phyloP scores from a whole-genome alignment of 176 grass and related monocot species.

The Olyra latifolia region DNA sequence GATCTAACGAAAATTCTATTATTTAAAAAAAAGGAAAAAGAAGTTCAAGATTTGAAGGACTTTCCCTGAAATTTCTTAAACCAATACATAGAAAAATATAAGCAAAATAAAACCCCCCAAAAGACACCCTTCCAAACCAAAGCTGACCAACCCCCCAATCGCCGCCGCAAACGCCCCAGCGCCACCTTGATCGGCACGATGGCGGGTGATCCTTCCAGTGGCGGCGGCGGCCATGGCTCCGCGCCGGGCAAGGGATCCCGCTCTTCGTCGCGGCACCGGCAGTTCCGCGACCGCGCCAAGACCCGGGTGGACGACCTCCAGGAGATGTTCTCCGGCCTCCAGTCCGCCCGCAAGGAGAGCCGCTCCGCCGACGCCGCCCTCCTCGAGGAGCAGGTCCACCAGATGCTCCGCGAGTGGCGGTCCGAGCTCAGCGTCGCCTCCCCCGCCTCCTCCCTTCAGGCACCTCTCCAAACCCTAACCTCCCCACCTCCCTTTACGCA shows the following conservation, averaged over 20 bases:
- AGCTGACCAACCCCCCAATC: neutral
- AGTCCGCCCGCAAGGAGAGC: conserved; percentile 84
- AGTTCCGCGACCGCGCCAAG: conserved; percentile 88
- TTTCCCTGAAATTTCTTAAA: conserved; percentile 9
- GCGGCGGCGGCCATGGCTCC: neutral
- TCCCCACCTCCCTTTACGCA: neutral
- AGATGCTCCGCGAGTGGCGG: conserved; percentile 92
- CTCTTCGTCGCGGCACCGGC: conserved; percentile 60
- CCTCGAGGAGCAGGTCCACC: conserved; percentile 87
- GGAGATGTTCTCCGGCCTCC: conserved; percentile 85
- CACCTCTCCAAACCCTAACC: conserved; percentile 38
- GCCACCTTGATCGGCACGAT: conserved; percentile 29
- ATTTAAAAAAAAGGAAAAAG: too few relatives aligned
- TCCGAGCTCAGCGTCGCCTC: conserved; percentile 80
- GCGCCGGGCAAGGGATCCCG: conserved; percentile 48
- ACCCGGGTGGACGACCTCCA: conserved; percentile 86
- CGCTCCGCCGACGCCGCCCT: conserved; percentile 73
- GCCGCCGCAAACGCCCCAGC: neutral
- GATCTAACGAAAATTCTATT: too few relatives aligned
- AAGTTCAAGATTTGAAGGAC: too few relatives aligned
- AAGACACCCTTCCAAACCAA: neutral
- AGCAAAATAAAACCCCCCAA: neutral
- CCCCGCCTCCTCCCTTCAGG: conserved; percentile 79
- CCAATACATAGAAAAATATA: neutral
- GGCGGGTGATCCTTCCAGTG: conserved; percentile 39